These are phyloP conservation scores for Axilococcus clingmanii DNA, from an alignment of 139 green algal genomes.

Conservation along the genomic window DNA sequence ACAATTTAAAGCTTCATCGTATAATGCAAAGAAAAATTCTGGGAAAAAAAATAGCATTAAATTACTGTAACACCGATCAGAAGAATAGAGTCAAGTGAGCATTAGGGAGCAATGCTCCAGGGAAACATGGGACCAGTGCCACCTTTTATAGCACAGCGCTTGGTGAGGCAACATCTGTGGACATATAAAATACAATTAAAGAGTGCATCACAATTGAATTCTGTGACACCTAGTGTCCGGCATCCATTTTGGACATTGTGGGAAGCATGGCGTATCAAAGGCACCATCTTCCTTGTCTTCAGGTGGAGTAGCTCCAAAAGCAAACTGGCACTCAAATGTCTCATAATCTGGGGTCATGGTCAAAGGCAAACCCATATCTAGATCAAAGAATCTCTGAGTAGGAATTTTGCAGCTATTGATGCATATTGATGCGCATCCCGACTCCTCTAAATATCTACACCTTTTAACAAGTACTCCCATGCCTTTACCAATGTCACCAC, in stretches of 20 bases:
- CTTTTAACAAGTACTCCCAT: conserved; percentile 71
- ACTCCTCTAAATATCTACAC: conserved; percentile 81
- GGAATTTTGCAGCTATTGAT: conserved; percentile 86
- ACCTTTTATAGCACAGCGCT: no score
- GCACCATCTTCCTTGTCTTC: conserved; percentile 49
- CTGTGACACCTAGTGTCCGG: no score
- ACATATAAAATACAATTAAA: no score
- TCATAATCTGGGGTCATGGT: conserved; percentile 87
- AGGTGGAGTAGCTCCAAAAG: conserved; percentile 19
- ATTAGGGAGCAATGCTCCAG: no score
- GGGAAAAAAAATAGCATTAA: no score
- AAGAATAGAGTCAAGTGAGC: no score
- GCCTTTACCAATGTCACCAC: conserved; percentile 31
- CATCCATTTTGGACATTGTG: conserved; percentile 15
- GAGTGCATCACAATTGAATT: no score
- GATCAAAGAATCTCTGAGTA: conserved; percentile 78
- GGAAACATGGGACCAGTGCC: no score
- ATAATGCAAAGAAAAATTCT: no score
- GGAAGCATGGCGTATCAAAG: conserved; percentile 34
- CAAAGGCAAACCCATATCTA: conserved; percentile 79
- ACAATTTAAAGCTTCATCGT: no score
- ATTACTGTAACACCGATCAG: no score
- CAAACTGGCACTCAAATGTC: conserved; percentile 55
- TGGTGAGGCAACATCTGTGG: no score
- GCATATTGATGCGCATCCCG: conserved; percentile 71